A percentile compares a stretch with the other conserved stretches of the same genome.
phyloP scores from a whole-genome alignment of 305 asterid genomes.

The Fraxinus angustifolia region DNA sequence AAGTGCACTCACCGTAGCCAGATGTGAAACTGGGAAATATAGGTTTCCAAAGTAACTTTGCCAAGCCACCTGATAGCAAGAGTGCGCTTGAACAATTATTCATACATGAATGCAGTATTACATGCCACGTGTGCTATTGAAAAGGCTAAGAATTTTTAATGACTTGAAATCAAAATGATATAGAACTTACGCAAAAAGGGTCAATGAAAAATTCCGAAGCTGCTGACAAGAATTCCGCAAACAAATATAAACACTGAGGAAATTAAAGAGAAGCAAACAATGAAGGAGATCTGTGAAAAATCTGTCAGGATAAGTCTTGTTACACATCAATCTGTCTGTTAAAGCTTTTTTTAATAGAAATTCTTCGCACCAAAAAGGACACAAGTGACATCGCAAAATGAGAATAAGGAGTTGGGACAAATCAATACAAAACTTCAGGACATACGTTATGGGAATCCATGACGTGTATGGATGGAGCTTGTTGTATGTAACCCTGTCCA shows the following conservation, averaged over 20 bases:
- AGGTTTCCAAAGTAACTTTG: slow-evolving; percentile 83
- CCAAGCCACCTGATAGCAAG: slow-evolving; percentile 79
- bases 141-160: neutral
- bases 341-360: slow-evolving; percentile 16
- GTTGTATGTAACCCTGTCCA: slow-evolving; percentile 78
- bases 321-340: neutral
- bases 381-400: slow-evolving; percentile 1
- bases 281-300: slow-evolving; percentile 11
- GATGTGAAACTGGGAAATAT: slow-evolving; percentile 94
- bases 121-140: slow-evolving; percentile 2
- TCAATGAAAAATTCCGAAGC: slow-evolving; percentile 71
- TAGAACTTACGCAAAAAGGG: slow-evolving; percentile 81
- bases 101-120: slow-evolving; percentile 8
- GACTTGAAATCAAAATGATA: slow-evolving; percentile 11
- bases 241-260: slow-evolving; percentile 64
- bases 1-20: slow-evolving; percentile 70
- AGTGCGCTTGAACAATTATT: slow-evolving; percentile 29
- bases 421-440: slow-evolving; percentile 8
- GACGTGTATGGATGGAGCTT: slow-evolving; percentile 94
- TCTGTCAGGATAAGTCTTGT: neutral
- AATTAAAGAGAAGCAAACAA: slow-evolving; percentile 13
- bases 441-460: slow-evolving; percentile 93
- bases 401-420: neutral
- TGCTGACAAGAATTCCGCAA: slow-evolving; percentile 82
- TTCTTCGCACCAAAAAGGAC: slow-evolving; percentile 5